Conservation (phyloP, 2,329 filamentous ascomycete species). For the Colletotrichum acutatum region DNA sequence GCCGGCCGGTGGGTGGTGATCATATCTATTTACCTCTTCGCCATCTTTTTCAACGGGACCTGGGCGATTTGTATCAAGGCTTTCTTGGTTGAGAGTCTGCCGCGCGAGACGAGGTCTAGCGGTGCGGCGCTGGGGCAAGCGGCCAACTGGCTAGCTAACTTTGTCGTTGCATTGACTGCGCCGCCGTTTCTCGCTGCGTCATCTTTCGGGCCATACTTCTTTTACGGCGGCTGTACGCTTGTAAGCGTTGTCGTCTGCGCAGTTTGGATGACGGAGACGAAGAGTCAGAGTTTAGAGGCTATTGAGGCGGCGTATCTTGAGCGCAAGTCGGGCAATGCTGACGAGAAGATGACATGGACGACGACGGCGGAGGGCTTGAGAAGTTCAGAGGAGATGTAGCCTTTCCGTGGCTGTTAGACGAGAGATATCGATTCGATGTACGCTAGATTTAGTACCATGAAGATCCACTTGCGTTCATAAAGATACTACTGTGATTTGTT, state of each 20-base stretch:
- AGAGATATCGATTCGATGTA: too few relatives aligned
- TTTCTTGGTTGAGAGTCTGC: conserved; percentile 67
- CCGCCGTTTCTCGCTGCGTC: conserved; percentile 51
- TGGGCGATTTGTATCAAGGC: conserved; percentile 64
- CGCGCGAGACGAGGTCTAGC: conserved; percentile 62
- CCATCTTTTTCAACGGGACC: conserved; percentile 54
- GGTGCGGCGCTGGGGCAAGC: conserved; percentile 65
- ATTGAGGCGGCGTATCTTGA: conserved; percentile 40
- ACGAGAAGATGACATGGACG: too few relatives aligned
- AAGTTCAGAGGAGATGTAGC: too few relatives aligned
- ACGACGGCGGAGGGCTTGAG: too few relatives aligned
- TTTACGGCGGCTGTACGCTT: conserved; percentile 54
- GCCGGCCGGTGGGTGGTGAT: conserved; percentile 61
- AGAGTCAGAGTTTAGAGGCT: conserved; percentile 51
- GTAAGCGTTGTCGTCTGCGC: conserved; percentile 47
- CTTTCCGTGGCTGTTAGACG: too few relatives aligned
- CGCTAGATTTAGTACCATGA: too few relatives aligned
- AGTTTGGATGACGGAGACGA: conserved; percentile 56
- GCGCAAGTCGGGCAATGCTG: background rate
- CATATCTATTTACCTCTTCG: conserved; percentile 61
- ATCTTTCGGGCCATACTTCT: conserved; percentile 55
- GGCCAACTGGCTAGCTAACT: conserved; percentile 62
- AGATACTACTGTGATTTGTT: background rate
- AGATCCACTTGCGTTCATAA: background rate
- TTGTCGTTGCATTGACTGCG: conserved; percentile 56